Conservation (phyloP, 116 monocot genomes). For the Posidonia oceanica region DNA sequence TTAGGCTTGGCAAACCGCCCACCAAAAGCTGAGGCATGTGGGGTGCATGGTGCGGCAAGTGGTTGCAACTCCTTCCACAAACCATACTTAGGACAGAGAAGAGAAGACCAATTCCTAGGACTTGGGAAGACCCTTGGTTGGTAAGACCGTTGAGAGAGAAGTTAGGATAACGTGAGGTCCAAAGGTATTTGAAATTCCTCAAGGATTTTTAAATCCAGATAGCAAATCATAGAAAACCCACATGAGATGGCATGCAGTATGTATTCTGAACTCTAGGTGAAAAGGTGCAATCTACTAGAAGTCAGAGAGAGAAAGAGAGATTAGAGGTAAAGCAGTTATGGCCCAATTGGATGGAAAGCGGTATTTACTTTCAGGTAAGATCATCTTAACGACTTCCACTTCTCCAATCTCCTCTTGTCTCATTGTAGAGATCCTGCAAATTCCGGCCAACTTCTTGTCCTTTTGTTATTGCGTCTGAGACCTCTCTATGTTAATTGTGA, state of each 20-base stretch:
- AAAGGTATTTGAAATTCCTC: not conserved
- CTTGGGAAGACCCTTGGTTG: not conserved
- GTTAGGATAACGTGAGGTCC: not conserved
- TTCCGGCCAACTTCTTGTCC: not conserved
- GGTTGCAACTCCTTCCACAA: no score
- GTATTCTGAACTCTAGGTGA: not conserved
- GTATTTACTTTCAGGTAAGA: not conserved
- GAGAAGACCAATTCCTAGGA: not conserved
- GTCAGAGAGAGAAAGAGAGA: no score
- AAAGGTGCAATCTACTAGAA: no score
- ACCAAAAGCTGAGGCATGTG: no score
- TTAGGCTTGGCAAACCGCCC: no score
- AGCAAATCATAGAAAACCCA: no score
- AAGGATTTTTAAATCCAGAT: not conserved
- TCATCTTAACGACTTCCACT: no score
- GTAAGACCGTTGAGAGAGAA: not conserved
- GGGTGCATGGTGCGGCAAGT: no score
- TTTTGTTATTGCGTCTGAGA: not conserved
- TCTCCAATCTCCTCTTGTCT: no score
- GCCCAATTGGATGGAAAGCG: not conserved
- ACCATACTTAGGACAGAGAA: slow-evolving; percentile 1
- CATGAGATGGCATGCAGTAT: no score
- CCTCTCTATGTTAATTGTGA: not conserved
- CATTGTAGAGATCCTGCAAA: not conserved
- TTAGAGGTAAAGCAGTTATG: no score